These are phyloP conservation scores for Candida insectalens DNA, from an alignment of 805 yeast genomes.

Conservation along the genomic window DNA sequence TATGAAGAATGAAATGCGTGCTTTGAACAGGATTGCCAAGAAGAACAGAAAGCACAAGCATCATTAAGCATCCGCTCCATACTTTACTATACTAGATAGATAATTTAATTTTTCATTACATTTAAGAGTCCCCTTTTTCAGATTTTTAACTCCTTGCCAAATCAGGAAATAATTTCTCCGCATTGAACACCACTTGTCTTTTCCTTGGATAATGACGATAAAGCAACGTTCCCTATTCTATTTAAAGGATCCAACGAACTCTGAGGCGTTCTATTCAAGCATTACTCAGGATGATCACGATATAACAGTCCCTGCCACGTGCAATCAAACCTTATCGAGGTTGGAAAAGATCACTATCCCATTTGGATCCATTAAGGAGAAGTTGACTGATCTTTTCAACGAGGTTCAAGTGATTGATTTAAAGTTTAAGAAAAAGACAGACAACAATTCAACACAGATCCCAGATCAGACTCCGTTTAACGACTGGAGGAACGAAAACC, in stretches of 20 bases:
- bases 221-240: slow-evolving; percentile 14
- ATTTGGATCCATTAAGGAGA: neutral
- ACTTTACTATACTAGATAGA: neutral
- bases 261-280: slow-evolving; percentile 8
- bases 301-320: slow-evolving; percentile 12
- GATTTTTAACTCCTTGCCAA: no score
- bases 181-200: no score
- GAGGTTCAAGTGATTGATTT: slow-evolving; percentile 1
- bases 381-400: neutral
- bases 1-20: slow-evolving; percentile 94
- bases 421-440: neutral
- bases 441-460: neutral
- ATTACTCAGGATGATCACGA: slow-evolving; percentile 8
- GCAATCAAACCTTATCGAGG: slow-evolving; percentile 2
- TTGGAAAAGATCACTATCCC: slow-evolving; percentile 7
- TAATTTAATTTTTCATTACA: neutral
- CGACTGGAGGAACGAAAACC: slow-evolving; percentile 8
- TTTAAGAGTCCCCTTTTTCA: no score
- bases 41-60: slow-evolving; percentile 52
- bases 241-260: slow-evolving; percentile 9
- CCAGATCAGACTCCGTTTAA: slow-evolving; percentile 11
- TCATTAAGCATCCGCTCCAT: slow-evolving; percentile 2
- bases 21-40: slow-evolving; percentile 82
- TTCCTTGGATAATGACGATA: slow-evolving; percentile 4
- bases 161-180: no score